Base-by-base conservation (phyloP, 2,329 filamentous ascomycete genomes). In the Cladosporium sp. region DNA sequence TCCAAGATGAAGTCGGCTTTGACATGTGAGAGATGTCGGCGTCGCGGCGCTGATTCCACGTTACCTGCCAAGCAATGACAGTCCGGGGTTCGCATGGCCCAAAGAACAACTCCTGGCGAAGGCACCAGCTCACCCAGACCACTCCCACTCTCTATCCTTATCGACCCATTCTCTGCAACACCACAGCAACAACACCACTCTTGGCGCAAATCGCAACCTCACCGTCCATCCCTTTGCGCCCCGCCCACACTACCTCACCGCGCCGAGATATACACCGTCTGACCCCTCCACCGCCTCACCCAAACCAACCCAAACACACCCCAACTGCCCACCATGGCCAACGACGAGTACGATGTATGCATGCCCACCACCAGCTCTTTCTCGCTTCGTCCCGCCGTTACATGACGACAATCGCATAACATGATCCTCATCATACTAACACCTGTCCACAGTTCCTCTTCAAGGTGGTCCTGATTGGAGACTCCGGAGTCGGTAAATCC, bases 321-420 rank as follows among this genome's bases (percentile, higher is more conserved):
- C 45, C 18, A n/a, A 33, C 53, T 38, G 53, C 72, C n/a, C 77
- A 79, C 65, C 74, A 98, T 97, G 93, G 93, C 92, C 69, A 98
- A 97, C 85, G 93, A 98, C 82, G 93, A 98, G 80, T 98, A 98
- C 78, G 93, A 98, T 85, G 92, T 97, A 78, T 80, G 90, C 75
- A 22, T 60, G 48, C 53, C 50, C n/a, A 8, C 7, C 38, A 8
- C 16, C 29, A 25, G 18, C 30, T 27, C 4, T 3, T 22, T 13
- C 15, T 6, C 39, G 39, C 39, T 41, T 3, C 25, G 7, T 15
- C 13, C 59, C 15, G n/a, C n/a, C 4, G 33, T 20, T 22, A 22
- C n/a, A 16, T 15, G 6, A 19, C 36, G 8, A n/a, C 25, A 19
- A 25, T 43, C 32, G 15, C 7, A 4, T 13, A 32, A 43, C 18